phyloP scores from a whole-genome alignment of 2,329 filamentous ascomycete species.

The Aspergillus sp. region DNA sequence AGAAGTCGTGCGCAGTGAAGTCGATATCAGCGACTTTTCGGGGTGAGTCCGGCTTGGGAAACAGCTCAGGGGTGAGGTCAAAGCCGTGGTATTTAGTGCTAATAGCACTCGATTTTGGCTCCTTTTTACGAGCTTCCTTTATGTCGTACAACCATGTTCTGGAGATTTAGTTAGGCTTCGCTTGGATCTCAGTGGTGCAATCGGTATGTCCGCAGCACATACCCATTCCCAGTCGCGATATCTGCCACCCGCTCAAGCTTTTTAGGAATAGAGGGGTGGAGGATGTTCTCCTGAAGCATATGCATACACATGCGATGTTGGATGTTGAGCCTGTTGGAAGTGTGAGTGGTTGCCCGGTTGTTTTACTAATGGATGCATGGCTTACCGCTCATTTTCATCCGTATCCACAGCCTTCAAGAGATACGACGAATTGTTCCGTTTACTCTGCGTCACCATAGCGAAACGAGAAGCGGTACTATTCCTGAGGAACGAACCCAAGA shows the following conservation, averaged over 20 bases:
- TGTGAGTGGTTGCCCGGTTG: not conserved
- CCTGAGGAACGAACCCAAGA: not conserved
- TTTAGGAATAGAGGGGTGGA: not conserved
- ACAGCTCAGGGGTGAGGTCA: not conserved
- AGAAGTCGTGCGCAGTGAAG: conserved; percentile 5
- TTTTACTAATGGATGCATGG: no score
- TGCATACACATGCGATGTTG: conserved; percentile 3
- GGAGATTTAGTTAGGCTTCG: not conserved
- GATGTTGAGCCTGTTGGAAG: not conserved
- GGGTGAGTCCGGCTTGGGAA: not conserved
- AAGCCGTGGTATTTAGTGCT: not conserved
- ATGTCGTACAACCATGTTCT: conserved; percentile 5
- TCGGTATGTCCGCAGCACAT: no score
- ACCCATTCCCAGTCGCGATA: conserved; percentile 5
- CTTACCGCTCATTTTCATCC: not conserved
- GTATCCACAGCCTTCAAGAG: not conserved
- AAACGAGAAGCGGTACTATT: not conserved
- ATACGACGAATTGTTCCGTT: not conserved
- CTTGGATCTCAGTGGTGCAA: not conserved
- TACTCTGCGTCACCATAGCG: not conserved
- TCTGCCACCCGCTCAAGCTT: not conserved
- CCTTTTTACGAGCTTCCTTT: not conserved
- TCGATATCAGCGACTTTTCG: not conserved
- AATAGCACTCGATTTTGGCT: not conserved
- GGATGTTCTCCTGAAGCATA: not conserved